phyloP scores from a whole-genome alignment of 371 early-diverging fungal genomes.

The Mortierella sp. region DNA sequence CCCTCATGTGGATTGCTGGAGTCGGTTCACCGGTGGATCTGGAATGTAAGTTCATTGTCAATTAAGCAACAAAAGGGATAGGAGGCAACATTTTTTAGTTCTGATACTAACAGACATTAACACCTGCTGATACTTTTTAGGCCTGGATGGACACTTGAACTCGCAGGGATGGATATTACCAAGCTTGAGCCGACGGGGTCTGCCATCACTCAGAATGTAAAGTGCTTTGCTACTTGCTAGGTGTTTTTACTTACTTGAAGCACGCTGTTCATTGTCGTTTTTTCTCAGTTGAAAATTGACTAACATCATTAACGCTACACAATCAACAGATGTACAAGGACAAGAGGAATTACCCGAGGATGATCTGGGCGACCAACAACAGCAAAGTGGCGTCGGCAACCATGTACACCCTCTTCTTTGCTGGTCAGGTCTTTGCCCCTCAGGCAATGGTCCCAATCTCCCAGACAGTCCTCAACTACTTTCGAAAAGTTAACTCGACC shows the following conservation, averaged over 20 bases:
- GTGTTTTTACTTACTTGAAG: no score
- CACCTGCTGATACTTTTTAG: background rate
- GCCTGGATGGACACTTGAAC: slow-evolving; percentile 57
- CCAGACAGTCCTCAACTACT: slow-evolving; percentile 25
- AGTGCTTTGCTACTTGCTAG: background rate
- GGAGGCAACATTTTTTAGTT: no score
- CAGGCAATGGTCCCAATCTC: slow-evolving; percentile 58
- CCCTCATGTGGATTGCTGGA: slow-evolving; percentile 77
- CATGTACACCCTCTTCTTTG: slow-evolving; percentile 89
- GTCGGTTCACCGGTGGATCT: slow-evolving; percentile 75
- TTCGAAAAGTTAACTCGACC: slow-evolving; percentile 33
- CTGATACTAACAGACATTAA: background rate
- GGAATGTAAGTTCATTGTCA: slow-evolving; percentile 59
- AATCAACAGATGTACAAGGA: slow-evolving; percentile 22
- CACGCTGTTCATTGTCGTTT: background rate
- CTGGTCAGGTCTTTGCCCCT: slow-evolving; percentile 82
- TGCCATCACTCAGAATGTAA: slow-evolving; percentile 45
- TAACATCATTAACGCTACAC: background rate
- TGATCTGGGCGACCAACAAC: slow-evolving; percentile 92
- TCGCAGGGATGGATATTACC: slow-evolving; percentile 51
- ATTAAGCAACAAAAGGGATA: no score
- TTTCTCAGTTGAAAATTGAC: background rate
- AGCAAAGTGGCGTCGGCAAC: slow-evolving; percentile 81
- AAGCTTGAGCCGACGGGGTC: slow-evolving; percentile 36
- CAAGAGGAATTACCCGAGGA: slow-evolving; percentile 67